phyloP scores from a whole-genome alignment of 129 eudicot genomes.

The Flaveria bidentis region DNA sequence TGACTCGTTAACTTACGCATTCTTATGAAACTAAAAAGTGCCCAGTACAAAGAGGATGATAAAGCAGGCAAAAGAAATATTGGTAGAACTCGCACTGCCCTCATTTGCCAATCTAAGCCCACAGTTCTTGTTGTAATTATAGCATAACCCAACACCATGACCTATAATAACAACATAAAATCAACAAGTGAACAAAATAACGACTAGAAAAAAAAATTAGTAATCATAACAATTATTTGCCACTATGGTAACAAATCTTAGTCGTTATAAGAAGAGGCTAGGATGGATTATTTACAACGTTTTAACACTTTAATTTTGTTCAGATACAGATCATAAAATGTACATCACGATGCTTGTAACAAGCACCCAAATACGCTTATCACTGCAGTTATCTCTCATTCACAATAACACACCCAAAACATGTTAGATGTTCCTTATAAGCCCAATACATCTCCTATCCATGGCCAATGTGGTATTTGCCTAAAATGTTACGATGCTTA shows the following conservation, averaged over 20 bases:
- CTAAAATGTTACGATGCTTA: background rate
- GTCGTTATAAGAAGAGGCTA: too few relatives aligned
- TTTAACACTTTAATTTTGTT: background rate
- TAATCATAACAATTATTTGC: too few relatives aligned
- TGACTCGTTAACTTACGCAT: constrained; percentile 52
- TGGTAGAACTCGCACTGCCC: constrained; percentile 79
- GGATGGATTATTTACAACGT: background rate
- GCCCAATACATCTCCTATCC: background rate
- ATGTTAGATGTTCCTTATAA: too few relatives aligned
- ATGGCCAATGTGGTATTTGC: background rate
- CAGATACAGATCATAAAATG: background rate
- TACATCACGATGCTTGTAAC: constrained; percentile 2
- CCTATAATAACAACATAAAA: constrained; percentile 43
- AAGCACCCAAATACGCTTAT: background rate
- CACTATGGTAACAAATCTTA: too few relatives aligned
- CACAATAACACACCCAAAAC: background rate
- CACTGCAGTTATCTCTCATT: background rate
- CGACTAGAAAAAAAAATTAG: background rate
- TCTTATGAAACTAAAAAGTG: constrained; percentile 51
- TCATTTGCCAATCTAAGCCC: constrained; percentile 76
- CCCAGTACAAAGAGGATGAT: constrained; percentile 51
- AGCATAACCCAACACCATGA: constrained; percentile 71
- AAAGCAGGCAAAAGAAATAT: constrained; percentile 79
- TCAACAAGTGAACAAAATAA: background rate
- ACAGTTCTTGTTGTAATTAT: constrained; percentile 72